phyloP scores from a whole-genome alignment of 1,284 basidiomycete genomes.

The Somion occarium region DNA sequence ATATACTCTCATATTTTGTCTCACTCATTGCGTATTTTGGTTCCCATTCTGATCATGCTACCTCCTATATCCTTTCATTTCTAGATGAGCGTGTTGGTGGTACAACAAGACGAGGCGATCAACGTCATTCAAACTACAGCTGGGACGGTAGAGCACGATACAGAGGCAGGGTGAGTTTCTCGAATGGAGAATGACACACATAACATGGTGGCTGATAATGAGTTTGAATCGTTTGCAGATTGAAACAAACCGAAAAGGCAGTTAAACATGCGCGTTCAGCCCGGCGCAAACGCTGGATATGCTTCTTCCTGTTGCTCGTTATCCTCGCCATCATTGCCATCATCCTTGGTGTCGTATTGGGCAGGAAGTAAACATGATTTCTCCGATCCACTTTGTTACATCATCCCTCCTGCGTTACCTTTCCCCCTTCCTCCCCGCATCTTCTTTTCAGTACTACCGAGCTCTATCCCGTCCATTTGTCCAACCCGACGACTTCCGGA shows the following conservation, averaged over 20 bases:
- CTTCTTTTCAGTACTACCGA: too few relatives aligned
- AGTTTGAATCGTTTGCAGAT: conserved; percentile 36
- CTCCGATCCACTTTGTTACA: neutral
- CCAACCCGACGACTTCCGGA: too few relatives aligned
- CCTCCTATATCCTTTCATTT: neutral
- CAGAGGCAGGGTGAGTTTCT: conserved; percentile 62
- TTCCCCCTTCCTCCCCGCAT: too few relatives aligned
- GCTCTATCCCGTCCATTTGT: too few relatives aligned
- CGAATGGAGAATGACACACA: neutral
- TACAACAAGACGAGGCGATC: conserved; percentile 78
- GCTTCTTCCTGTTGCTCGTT: conserved; percentile 57
- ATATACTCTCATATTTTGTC: too few relatives aligned
- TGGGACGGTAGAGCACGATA: conserved; percentile 58
- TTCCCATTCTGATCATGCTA: neutral
- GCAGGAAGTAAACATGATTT: conserved; percentile 16
- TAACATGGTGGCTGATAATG: too few relatives aligned
- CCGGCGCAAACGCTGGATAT: conserved; percentile 79
- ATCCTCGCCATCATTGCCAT: conserved; percentile 45
- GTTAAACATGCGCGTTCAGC: conserved; percentile 65
- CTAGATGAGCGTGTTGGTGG: conserved; percentile 75
- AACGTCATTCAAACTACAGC: conserved; percentile 61
- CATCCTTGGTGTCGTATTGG: conserved; percentile 47
- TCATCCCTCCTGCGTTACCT: too few relatives aligned
- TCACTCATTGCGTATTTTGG: neutral
- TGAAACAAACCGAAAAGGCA: conserved; percentile 67